These are phyloP conservation scores for Ophiostoma sp. DNA, from an alignment of 2,329 filamentous ascomycete genomes.

Conservation along the genomic window DNA sequence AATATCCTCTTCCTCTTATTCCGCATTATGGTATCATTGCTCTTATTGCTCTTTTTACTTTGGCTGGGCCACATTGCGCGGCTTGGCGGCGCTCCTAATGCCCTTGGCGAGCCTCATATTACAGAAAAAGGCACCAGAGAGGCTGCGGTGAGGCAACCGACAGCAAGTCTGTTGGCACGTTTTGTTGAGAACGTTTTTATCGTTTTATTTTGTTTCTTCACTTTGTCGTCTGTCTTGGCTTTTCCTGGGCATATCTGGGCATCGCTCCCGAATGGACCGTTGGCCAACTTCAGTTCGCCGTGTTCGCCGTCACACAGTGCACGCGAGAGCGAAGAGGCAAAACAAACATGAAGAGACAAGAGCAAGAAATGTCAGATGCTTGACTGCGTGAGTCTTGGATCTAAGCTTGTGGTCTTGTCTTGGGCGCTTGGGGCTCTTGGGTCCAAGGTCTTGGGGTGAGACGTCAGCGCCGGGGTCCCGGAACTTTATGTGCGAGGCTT, in stretches of 20 bases:
- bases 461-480: constrained; percentile 11
- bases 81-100: neutral
- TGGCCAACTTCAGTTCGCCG: neutral
- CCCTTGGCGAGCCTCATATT: constrained; percentile 18
- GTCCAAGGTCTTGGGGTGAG: neutral
- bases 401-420: neutral
- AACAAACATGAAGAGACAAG: neutral
- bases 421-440: neutral
- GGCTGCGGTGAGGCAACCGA: neutral
- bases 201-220: neutral
- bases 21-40: neutral
- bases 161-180: neutral
- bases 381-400: neutral
- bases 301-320: neutral
- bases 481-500: neutral
- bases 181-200: neutral
- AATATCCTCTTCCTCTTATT: neutral
- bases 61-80: neutral
- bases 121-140: neutral
- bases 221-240: neutral
- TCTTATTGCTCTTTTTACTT: neutral
- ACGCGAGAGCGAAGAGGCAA: neutral
- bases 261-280: neutral
- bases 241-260: neutral
- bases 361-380: neutral